Evolutionary conservation across 2,329 filamentous ascomycete genomes (phyloP), one percentile per base, ranked within the genome.

Genomic region (Neurospora crassa): DNA sequence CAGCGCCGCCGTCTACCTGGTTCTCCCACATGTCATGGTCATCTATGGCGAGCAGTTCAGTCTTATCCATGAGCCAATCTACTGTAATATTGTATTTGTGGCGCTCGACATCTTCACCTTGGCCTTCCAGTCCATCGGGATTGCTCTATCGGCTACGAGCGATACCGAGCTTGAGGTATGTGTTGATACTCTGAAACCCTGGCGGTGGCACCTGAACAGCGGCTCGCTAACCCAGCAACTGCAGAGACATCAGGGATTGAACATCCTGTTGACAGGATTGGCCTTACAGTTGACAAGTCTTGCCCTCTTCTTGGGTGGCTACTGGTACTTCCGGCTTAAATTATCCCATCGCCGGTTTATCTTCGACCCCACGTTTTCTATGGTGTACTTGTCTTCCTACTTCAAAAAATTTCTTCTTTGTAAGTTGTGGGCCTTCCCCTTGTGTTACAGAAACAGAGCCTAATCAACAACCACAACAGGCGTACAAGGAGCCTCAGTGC

Each of bases 321-420:
- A 80, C 71, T 79, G 80, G 68, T 84, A 78, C 73, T 84, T 86
- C 59, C 80, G 80, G 16, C 74, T 82, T 42, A 78, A 78, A 43
- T 74, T 85, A 8, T 79, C 78, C 68, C 81, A 79, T 16, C 80
- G 80, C 18, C 79, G 78, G 42, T 79, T 81, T 40, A 74, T 77
- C 16, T 77, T 84, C 10, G 82, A 86, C 72, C 76, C 78, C 5
- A 81, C 77, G 16, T 81, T 82, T 71, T 78, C 80, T 0, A 73
- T 76, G 2, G 75, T 85, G 18, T 86, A 85, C 73, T 78, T 78
- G 10, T 84, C 84, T 1, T 70, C 76, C 0, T 76, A 77, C 6
- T 87, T 86, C 74, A 83, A 78, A 69, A 76, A 77, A 4, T 85
- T 85, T 59, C 76, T 86, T 4, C 74, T 83, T 69, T 80, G 85